Evolutionary conservation across 257 asterid species (phyloP).

Genomic region (Solanum chmielewskii): DNA sequence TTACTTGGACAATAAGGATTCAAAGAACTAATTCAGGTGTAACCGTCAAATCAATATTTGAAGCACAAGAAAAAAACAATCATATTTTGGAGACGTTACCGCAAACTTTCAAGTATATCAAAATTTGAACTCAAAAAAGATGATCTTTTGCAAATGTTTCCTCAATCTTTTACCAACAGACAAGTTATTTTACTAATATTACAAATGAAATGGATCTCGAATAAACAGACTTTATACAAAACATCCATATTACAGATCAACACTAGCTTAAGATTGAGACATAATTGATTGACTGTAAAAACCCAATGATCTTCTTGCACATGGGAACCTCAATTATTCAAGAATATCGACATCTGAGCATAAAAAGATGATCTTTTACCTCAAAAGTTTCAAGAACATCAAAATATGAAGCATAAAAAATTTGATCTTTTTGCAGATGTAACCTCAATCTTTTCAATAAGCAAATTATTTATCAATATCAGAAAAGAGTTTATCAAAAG

Average conservation of each 20-base stretch:
- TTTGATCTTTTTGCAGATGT: background rate
- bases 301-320: background rate
- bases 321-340: background rate
- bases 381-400: background rate
- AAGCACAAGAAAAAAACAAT: background rate
- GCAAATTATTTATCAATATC: background rate
- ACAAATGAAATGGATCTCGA: background rate
- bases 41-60: background rate
- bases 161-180: background rate
- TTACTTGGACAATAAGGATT: constrained; percentile 34
- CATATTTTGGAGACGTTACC: background rate
- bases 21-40: background rate
- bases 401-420: background rate
- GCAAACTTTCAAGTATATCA: background rate
- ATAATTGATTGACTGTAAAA: background rate
- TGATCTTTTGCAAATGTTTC: background rate
- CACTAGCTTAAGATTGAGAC: too few relatives aligned
- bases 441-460: background rate
- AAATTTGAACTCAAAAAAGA: background rate
- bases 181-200: background rate
- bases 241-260: background rate
- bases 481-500: background rate
- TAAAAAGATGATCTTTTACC: background rate
- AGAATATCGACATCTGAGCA: background rate
- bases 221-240: background rate